Base-by-base conservation (phyloP, 1,284 basidiomycete species). In the Rhodotorula sp. region DNA sequence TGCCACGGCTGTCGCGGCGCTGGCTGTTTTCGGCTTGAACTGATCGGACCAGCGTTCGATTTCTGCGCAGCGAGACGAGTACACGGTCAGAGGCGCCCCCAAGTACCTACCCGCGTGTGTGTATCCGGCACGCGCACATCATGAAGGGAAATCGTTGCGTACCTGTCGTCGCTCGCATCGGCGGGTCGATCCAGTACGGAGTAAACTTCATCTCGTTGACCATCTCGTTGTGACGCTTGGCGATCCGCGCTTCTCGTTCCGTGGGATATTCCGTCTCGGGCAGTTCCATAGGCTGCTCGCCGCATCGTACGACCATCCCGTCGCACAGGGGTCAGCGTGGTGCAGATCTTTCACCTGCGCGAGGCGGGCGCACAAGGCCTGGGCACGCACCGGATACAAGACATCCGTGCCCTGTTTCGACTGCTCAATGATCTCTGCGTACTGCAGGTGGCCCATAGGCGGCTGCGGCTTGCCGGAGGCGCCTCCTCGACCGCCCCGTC, bases 31-130 rank as follows among this genome's bases (percentile, higher is more conserved):
- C 0, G 66, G 62, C 55, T 75, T 75, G 66, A 71, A 75, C 2
- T 69, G 69, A 57, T 75, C 74, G 24, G 71, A 68, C 42, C 60
- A 75, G 15, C 69, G 61, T n/a, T 75, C 71, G 33, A 75, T 67
- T 46, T 73, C 74, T 75, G 53, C 3, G 5, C 8, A 3, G 24
- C 17, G 10, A 10, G n/a, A 51, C 7, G 22, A 37, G 37, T 37
- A 5, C 55, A 7, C 1, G 6, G 6, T 20, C 29, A 22, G n/a
- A n/a, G n/a, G n/a, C n/a, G n/a, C n/a, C n/a, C n/a, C n/a, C n/a
- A n/a, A n/a, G n/a, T n/a, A n/a, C n/a, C n/a, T n/a, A n/a, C n/a
- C n/a, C n/a, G n/a, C n/a, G n/a, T n/a, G n/a, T n/a, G n/a, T n/a
- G n/a, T n/a, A n/a, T n/a, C n/a, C n/a, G n/a, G 10, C 33, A 5